Percentiles rank a stretch among this genome's conserved stretches.
Evolutionary conservation across 2,329 filamentous ascomycete genomes (phyloP).

Genomic region (Colletotrichum sp.): DNA sequence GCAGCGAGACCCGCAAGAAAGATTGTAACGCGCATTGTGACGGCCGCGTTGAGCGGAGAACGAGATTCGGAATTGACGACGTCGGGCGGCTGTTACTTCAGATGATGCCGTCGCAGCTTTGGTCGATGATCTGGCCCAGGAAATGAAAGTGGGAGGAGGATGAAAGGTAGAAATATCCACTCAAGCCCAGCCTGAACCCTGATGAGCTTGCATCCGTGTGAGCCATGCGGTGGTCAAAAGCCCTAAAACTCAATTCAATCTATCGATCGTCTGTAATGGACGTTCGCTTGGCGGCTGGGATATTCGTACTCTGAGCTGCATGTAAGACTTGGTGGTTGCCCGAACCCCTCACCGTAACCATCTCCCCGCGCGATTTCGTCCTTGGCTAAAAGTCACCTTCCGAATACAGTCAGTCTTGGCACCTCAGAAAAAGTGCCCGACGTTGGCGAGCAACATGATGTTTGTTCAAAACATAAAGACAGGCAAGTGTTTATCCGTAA

Average conservation of each 20-base stretch:
- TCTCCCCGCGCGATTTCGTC: not conserved
- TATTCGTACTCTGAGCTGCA: not conserved
- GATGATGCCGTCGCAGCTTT: not conserved
- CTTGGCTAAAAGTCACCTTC: conserved; percentile 16
- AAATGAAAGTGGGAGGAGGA: not conserved
- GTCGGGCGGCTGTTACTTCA: not conserved
- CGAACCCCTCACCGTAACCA: not conserved
- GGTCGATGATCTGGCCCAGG: not conserved
- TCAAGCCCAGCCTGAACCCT: not conserved
- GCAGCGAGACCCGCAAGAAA: conserved; percentile 25
- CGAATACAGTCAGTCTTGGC: conserved; percentile 1
- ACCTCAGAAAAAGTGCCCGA: not conserved
- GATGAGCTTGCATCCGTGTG: not conserved
- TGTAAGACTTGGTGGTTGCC: not conserved
- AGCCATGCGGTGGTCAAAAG: not conserved
- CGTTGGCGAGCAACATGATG: not conserved
- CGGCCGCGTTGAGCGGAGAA: not conserved
- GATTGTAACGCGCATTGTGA: conserved; percentile 22
- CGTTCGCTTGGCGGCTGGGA: not conserved
- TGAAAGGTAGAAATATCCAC: not conserved
- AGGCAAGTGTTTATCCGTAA: not conserved
- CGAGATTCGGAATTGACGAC: not conserved
- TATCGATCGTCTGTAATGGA: not conserved
- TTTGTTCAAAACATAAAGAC: not conserved
- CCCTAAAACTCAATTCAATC: not conserved